Conservation (phyloP, 108 stramenopile species). For the Cyclostephanos invisitatus region DNA sequence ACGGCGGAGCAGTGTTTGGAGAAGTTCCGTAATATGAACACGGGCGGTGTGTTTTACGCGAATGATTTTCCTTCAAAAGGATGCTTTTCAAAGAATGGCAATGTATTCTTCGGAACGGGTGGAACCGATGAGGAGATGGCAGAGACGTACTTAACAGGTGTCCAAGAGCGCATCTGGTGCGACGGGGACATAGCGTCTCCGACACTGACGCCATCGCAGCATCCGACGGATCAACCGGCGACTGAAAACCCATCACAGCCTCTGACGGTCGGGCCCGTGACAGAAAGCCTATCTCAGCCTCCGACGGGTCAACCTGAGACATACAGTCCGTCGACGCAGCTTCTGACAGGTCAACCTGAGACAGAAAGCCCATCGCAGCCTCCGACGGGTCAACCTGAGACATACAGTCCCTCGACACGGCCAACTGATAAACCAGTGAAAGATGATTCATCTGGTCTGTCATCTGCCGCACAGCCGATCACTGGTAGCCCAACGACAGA, state of each 20-base stretch:
- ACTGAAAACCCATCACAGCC: not conserved
- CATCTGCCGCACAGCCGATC: not conserved
- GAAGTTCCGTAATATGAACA: constrained; percentile 7
- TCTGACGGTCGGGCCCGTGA: not conserved
- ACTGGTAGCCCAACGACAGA: not conserved
- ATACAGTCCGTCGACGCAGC: not conserved
- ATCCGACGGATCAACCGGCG: not conserved
- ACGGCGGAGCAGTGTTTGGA: not conserved
- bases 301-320: not conserved
- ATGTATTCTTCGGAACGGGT: constrained; percentile 4
- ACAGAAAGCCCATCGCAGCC: not conserved
- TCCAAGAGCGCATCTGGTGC: constrained; percentile 12
- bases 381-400: not conserved
- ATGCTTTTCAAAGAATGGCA: constrained; percentile 5
- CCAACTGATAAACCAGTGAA: not conserved
- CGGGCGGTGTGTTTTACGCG: not conserved
- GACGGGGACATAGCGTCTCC: not conserved
- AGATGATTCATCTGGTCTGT: not conserved
- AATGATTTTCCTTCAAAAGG: constrained; percentile 8
- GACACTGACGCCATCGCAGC: not conserved
- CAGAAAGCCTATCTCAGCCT: not conserved
- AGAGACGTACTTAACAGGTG: not conserved
- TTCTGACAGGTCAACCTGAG: too few species aligned
- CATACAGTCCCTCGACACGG: not conserved
- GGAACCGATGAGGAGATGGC: constrained; percentile 10